phyloP scores from a whole-genome alignment of 1,139 yeast species.

The Magnusiomyces sp. region DNA sequence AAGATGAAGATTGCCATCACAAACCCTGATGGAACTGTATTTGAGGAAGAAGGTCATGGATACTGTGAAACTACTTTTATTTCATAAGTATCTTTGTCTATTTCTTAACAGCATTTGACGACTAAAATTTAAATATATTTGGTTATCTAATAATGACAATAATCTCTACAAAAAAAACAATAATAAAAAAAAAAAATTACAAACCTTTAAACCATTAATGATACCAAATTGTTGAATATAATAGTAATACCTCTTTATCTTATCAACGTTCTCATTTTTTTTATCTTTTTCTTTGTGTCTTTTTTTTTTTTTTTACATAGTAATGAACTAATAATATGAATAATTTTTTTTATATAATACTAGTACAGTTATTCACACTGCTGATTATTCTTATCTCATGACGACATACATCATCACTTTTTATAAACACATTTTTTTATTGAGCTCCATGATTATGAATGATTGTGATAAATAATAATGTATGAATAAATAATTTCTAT shows the following conservation, averaged over 20 bases:
- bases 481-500: too few relatives aligned
- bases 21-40: constrained; percentile 25
- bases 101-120: background rate
- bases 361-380: too few relatives aligned
- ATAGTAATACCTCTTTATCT: constrained; percentile 10
- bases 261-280: constrained; percentile 23
- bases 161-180: background rate
- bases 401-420: too few relatives aligned
- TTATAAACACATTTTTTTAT: too few relatives aligned
- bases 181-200: background rate
- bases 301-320: constrained; percentile 1
- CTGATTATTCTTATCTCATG: too few relatives aligned
- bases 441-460: too few relatives aligned
- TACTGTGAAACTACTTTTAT: constrained; percentile 77
- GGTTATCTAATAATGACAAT: too few relatives aligned
- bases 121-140: background rate
- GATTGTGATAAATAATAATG: too few relatives aligned
- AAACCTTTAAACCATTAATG: background rate
- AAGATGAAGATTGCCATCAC: constrained; percentile 29
- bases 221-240: too few relatives aligned
- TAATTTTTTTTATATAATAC: too few relatives aligned
- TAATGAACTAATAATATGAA: too few relatives aligned
- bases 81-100: constrained; percentile 20
- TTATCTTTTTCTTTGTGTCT: constrained; percentile 4
- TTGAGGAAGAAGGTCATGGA: constrained; percentile 54